These are phyloP conservation scores for Heimioporus sp. DNA, from an alignment of 768 basidiomycete species.

Conservation along the genomic window DNA sequence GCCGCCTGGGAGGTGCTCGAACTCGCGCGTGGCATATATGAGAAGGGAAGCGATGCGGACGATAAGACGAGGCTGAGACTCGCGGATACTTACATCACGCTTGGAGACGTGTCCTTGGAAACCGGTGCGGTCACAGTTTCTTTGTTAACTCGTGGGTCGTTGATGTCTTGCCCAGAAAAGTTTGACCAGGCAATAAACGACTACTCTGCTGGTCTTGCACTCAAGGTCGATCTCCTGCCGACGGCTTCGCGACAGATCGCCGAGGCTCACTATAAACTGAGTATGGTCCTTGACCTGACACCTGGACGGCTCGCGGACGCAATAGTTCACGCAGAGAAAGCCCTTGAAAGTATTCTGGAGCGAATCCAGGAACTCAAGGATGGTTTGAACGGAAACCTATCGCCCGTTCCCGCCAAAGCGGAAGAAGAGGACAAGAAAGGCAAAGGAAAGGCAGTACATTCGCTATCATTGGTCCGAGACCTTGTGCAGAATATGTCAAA, in stretches of 20 bases:
- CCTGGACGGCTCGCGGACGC: conserved; percentile 81
- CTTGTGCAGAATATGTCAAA: conserved; percentile 64
- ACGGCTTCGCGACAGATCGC: conserved; percentile 91
- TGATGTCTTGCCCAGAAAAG: conserved; percentile 60
- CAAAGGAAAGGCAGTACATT: conserved; percentile 70
- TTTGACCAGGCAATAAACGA: conserved; percentile 93
- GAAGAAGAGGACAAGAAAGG: conserved; percentile 49
- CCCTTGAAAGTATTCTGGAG: conserved; percentile 72
- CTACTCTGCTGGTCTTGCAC: conserved; percentile 71
- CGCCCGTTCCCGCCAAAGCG: conserved; percentile 30
- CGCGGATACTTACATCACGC: conserved; percentile 85
- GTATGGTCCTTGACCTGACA: conserved; percentile 89
- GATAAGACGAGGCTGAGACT: conserved; percentile 74
- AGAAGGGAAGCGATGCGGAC: conserved; percentile 56
- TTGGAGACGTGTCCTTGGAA: conserved; percentile 97
- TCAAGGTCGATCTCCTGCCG: conserved; percentile 75
- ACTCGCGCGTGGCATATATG: conserved; percentile 84
- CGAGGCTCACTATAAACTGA: conserved; percentile 91
- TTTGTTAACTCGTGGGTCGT: not conserved
- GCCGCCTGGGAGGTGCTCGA: conserved; percentile 99
- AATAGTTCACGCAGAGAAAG: conserved; percentile 76
- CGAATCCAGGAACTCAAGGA: conserved; percentile 61
- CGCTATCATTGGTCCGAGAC: conserved; percentile 40
- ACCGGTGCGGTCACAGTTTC: conserved; percentile 60
- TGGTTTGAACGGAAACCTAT: conserved; percentile 36